phyloP scores from a whole-genome alignment of 2,329 filamentous ascomycete species.

The Diplodia sapinea region DNA sequence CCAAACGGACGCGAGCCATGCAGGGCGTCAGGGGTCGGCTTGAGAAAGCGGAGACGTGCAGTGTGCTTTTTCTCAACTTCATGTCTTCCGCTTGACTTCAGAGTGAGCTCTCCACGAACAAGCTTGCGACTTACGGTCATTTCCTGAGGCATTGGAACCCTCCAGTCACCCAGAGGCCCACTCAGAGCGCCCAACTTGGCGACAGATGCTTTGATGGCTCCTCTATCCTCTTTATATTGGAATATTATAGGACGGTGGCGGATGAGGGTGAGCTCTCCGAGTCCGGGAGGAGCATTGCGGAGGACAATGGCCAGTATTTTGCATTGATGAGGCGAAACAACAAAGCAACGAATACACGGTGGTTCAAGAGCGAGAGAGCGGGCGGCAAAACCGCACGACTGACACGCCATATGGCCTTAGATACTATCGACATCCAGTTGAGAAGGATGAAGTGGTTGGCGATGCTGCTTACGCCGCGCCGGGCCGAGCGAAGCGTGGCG shows the following conservation, averaged over 20 bases:
- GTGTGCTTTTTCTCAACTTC: slow-evolving; percentile 13
- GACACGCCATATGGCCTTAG: not conserved
- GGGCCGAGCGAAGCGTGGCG: slow-evolving; percentile 8
- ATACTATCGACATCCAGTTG: not conserved
- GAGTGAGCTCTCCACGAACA: not conserved
- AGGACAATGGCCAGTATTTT: not conserved
- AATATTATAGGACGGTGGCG: not conserved
- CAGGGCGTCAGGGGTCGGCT: slow-evolving; percentile 8
- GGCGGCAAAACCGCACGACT: not conserved
- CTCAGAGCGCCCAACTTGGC: not conserved
- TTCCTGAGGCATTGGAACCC: not conserved
- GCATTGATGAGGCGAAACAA: not conserved
- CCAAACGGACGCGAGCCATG: slow-evolving; percentile 17
- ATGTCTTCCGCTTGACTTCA: not conserved
- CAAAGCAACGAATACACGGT: not conserved
- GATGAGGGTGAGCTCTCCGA: not conserved
- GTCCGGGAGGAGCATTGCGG: not conserved
- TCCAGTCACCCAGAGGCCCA: not conserved
- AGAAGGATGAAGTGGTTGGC: not conserved
- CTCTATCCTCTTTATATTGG: not conserved
- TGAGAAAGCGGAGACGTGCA: slow-evolving; percentile 17
- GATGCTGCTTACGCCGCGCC: slow-evolving; percentile 5
- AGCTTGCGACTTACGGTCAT: not conserved
- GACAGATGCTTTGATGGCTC: too few relatives aligned
- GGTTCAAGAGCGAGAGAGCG: not conserved